Evolutionary conservation across 1,284 basidiomycete genomes (phyloP), one percentile per base, ranked within the genome.

Genomic region (Ustilago esculenta): DNA sequence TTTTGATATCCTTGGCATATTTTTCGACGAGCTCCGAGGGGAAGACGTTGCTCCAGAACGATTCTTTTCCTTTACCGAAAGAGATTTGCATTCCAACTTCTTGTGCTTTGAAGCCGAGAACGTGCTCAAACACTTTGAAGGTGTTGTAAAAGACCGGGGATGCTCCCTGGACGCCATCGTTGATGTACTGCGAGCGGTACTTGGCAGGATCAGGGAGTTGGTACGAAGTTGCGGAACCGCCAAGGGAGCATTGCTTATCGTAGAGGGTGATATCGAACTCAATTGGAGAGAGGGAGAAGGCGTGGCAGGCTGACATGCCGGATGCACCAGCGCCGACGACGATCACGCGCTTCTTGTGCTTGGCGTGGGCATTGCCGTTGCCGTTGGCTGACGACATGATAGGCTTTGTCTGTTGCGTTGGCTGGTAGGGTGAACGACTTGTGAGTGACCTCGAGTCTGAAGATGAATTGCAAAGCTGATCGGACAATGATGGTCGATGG

Each of bases 81-180:
- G 60, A 69, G 57, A 79, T 75, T 45, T 79, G 76, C 71, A 79
- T 63, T 8, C 69, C 75, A 6, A 79, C 75, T 43, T 79, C 65
- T 20, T 63, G 61, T 4, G 73, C 67, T 42, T 63, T 54, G 59
- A 76, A 73, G 21, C 76, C 76, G 4, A 79, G 67, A 5, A 66
- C 55, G n/a, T 58, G 43, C 39, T 79, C 71, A 20, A 77, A 75
- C 24, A 79, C 70, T 36, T 75, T 77, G 58, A 77, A 73, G 14
- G 76, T 79, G 59, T 79, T 79, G 61, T 67, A 54, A 42, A 79
- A 79, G 10, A 76, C 73, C 15, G 75, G 73, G 8, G 63, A 71
- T 12, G 72, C 73, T 3, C 75, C 76, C 47, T 79, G 76, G 0
- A 79, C 76, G 20, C 75, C 76, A 37, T 79, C 75, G 50, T 79